Evolutionary conservation across 1,139 yeast species (phyloP).

Genomic region (Hemisphaericaspora xylanilytica): DNA sequence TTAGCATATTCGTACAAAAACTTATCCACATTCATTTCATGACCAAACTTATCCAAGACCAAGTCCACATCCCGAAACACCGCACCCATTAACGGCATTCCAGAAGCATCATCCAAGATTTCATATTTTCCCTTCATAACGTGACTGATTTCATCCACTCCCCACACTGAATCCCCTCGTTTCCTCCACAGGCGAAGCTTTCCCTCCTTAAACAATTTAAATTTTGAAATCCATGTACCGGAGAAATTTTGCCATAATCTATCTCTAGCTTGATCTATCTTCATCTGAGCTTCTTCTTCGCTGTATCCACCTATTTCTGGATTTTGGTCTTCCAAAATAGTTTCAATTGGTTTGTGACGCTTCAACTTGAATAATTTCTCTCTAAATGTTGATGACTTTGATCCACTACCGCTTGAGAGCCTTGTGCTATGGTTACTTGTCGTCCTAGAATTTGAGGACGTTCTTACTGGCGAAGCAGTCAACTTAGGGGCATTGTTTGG

Average conservation of each 20-base stretch:
- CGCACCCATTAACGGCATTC: slow-evolving; percentile 36
- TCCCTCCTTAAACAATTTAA: slow-evolving; percentile 23
- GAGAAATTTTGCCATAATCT: slow-evolving; percentile 50
- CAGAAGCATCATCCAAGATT: slow-evolving; percentile 34
- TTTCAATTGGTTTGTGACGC: slow-evolving; percentile 2
- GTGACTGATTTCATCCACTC: slow-evolving; percentile 32
- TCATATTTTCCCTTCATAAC: slow-evolving; percentile 33
- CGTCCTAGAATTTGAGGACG: background rate
- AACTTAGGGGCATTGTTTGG: slow-evolving; percentile 9
- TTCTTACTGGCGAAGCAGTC: slow-evolving; percentile 13
- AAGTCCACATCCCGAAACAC: slow-evolving; percentile 33
- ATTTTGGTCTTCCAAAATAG: background rate
- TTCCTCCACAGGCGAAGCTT: slow-evolving; percentile 28
- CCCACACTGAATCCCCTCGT: slow-evolving; percentile 33
- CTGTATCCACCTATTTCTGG: slow-evolving; percentile 9
- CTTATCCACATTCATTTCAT: slow-evolving; percentile 32
- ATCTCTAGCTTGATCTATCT: slow-evolving; percentile 35
- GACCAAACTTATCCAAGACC: slow-evolving; percentile 24
- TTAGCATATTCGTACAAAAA: slow-evolving; percentile 38
- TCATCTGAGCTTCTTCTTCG: slow-evolving; percentile 25
- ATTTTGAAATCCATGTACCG: slow-evolving; percentile 63
- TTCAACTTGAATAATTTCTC: slow-evolving; percentile 9
- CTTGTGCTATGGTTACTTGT: background rate
- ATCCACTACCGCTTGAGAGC: too few relatives aligned
- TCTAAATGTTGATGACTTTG: slow-evolving; percentile 5